Base-by-base conservation (phyloP, 805 yeast genomes). In the Wickerhamiella cacticola region DNA sequence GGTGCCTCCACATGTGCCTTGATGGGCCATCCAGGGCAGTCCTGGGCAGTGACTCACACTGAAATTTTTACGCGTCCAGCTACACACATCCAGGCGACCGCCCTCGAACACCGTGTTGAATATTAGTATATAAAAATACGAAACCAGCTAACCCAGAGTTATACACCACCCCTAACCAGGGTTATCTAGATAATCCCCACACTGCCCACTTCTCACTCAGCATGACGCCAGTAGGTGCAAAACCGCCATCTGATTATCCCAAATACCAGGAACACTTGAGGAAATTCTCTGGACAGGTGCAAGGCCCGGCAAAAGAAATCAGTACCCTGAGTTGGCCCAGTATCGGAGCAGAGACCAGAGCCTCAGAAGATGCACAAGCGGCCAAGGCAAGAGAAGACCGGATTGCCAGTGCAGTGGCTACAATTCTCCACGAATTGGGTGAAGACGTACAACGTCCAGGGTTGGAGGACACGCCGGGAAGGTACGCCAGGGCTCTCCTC, bases 261-360 rank as follows among this genome's bases (percentile, higher is more conserved):
- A 59, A 56, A 43, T 54, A 57, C 46, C 36, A 48, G 31, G 54
- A 56, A 48, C 60, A 56, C 25, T 46, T 53, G 38, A 56, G 58
- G 21, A 59, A 53, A 42, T 51, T 59, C 29, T 57, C 62, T 34
- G 60, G 62, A 12, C 35, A 48, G 23, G 56, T 53, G 8, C 41
- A 48, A 10, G 50, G 46, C 26, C 49, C 56, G 8, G 55, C 58
- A 16, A 33, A 56, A 46, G 95, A 86, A 59, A 78, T 74, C 39
- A 95, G 85, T 64, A 96, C 96, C 0, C 73, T 89, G 41, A 85
- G 95, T 39, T 89, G 96, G 95, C 97, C 96, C 15, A 78, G 88
- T 15, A 57, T 71, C 3, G 97, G 97, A 7, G 89, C 98, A 5
- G 69, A 94, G 49, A 64, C 62, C 24, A 71, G 97, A 48, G 73